Conservation (phyloP, 257 asterid genomes). For the Nicotiana attenuata region DNA sequence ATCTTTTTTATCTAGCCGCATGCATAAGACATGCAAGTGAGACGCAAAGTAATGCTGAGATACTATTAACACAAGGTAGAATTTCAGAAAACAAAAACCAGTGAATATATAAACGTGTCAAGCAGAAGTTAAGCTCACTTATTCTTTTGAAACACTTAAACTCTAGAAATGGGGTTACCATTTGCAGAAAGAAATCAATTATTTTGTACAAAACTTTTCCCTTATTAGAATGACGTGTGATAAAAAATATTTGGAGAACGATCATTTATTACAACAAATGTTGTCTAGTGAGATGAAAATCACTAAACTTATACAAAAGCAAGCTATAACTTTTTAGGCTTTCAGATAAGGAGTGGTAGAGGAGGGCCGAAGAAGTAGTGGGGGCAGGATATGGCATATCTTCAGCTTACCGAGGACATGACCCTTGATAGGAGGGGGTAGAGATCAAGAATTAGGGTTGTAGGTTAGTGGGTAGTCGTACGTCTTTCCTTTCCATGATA, state of each 20-base stretch:
- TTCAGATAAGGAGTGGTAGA: background rate
- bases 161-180: background rate
- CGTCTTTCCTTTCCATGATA: too few relatives aligned
- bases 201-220: background rate
- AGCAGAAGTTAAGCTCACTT: background rate
- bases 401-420: too few relatives aligned
- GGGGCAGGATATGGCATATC: too few relatives aligned
- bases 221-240: background rate
- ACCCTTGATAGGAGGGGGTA: too few relatives aligned
- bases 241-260: background rate
- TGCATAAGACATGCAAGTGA: too few relatives aligned
- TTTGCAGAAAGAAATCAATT: background rate
- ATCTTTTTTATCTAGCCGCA: too few relatives aligned
- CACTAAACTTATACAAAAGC: background rate
- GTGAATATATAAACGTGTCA: background rate
- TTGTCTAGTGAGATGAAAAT: background rate
- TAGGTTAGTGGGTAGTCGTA: too few relatives aligned
- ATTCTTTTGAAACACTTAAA: background rate
- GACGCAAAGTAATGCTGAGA: background rate
- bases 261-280: background rate
- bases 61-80: background rate
- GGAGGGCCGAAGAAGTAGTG: too few relatives aligned
- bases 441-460: too few relatives aligned
- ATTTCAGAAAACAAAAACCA: background rate
- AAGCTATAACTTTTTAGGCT: background rate